Evolutionary conservation across 768 basidiomycete genomes (phyloP).

Genomic region (Tulasnella calospora): DNA sequence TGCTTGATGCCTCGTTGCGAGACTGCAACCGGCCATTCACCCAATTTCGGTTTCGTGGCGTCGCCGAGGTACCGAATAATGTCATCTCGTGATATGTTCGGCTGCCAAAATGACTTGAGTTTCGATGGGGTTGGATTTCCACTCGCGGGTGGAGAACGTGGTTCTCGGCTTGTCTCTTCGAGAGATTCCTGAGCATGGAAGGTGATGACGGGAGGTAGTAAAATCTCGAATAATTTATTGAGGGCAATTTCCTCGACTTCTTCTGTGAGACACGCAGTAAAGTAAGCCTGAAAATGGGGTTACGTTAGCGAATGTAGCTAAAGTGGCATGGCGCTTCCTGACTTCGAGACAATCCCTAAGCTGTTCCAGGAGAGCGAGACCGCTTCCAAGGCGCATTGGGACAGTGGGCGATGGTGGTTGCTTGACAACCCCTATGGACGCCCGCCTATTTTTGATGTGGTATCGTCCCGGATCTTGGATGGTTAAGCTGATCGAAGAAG

Average conservation of each 20-base stretch:
- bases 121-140: too few relatives aligned
- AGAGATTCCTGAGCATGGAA: too few relatives aligned
- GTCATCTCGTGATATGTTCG: background rate
- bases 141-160: too few relatives aligned
- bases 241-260: background rate
- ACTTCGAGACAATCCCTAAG: background rate
- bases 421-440: background rate
- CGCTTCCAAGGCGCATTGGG: background rate
- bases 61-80: background rate
- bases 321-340: too few relatives aligned
- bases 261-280: background rate
- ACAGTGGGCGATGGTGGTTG: background rate
- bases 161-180: too few relatives aligned
- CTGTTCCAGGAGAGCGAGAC: background rate
- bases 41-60: background rate
- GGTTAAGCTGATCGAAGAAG: background rate
- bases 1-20: background rate
- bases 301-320: too few relatives aligned
- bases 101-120: too few relatives aligned
- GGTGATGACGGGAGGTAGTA: background rate
- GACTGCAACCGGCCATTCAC: background rate
- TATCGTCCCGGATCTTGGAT: background rate
- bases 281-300: background rate
- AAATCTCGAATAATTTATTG: background rate
- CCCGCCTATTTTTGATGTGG: background rate